A percentile compares a stretch with the other conserved stretches of the same genome.
phyloP scores from a whole-genome alignment of 1,284 basidiomycete genomes.

The Naganishia sp. region DNA sequence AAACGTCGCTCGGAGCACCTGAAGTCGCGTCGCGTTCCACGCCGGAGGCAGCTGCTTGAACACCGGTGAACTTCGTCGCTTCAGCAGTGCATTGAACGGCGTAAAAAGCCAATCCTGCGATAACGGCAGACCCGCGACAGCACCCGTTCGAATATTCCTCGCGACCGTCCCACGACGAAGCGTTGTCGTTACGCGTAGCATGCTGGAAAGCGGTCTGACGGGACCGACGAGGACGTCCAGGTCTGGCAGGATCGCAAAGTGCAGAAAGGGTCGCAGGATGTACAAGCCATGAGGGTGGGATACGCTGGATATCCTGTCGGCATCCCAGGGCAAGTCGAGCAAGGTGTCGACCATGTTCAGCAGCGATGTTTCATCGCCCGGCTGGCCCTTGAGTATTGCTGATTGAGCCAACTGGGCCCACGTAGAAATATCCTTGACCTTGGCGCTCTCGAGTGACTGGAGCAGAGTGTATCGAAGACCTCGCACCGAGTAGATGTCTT shows the following conservation, averaged over 20 bases:
- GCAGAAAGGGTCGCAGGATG: constrained; percentile 54
- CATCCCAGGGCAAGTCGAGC: constrained; percentile 40
- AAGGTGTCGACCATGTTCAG: constrained; percentile 49
- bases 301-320: constrained; percentile 31
- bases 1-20: constrained; percentile 70
- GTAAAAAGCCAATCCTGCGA: constrained; percentile 69
- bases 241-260: constrained; percentile 49
- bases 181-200: constrained; percentile 53
- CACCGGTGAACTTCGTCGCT: constrained; percentile 71
- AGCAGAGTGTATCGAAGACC: constrained; percentile 19
- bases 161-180: constrained; percentile 52
- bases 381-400: constrained; percentile 28
- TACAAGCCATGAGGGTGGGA: constrained; percentile 46
- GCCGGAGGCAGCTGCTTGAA: constrained; percentile 66
- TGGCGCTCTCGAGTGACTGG: constrained; percentile 4
- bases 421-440: constrained; percentile 3
- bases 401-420: constrained; percentile 11
- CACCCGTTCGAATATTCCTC: constrained; percentile 31
- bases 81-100: constrained; percentile 77
- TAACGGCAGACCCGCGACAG: constrained; percentile 64
- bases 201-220: constrained; percentile 43
- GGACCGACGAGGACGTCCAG: constrained; percentile 50
- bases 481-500: neutral
- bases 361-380: constrained; percentile 52
- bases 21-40: constrained; percentile 79